Conservation (phyloP, 1,139 yeast genomes). For the Chernovozyma aurita region DNA sequence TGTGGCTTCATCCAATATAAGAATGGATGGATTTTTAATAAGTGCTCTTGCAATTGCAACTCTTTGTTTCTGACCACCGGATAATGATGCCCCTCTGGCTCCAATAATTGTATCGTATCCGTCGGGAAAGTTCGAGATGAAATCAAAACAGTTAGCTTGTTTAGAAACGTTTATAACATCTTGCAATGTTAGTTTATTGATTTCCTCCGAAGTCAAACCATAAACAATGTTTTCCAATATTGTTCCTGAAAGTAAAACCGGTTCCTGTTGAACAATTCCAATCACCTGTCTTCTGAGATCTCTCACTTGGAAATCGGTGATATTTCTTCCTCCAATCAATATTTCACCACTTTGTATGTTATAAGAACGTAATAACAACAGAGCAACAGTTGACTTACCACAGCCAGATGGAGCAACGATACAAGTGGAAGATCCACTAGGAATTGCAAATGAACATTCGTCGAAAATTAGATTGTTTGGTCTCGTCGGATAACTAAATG, state of each 20-base stretch:
- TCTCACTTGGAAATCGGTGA: conserved; percentile 61
- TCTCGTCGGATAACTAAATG: conserved; percentile 83
- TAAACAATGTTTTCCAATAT: conserved; percentile 76
- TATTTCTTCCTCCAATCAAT: conserved; percentile 60
- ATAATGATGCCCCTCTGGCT: conserved; percentile 53
- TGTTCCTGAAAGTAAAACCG: conserved; percentile 73
- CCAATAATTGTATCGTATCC: conserved; percentile 53
- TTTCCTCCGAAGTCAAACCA: conserved; percentile 58
- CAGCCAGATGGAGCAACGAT: conserved; percentile 91
- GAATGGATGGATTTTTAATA: conserved; percentile 56
- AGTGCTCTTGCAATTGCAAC: conserved; percentile 84
- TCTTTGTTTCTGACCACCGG: conserved; percentile 90
- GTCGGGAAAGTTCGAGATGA: conserved; percentile 46
- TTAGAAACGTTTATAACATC: conserved; percentile 40
- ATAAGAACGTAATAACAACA: conserved; percentile 69
- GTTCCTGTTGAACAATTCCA: conserved; percentile 89
- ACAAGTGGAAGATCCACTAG: conserved; percentile 77
- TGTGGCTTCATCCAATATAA: conserved; percentile 74
- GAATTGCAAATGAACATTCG: conserved; percentile 55
- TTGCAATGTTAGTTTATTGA: conserved; percentile 34
- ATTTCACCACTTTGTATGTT: conserved; percentile 54
- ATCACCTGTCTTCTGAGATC: conserved; percentile 64
- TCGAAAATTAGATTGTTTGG: conserved; percentile 69
- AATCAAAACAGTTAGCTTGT: conserved; percentile 56
- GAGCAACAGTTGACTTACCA: conserved; percentile 83